phyloP scores from a whole-genome alignment of 2,329 filamentous ascomycete genomes.

The Didymellaceae sp. region DNA sequence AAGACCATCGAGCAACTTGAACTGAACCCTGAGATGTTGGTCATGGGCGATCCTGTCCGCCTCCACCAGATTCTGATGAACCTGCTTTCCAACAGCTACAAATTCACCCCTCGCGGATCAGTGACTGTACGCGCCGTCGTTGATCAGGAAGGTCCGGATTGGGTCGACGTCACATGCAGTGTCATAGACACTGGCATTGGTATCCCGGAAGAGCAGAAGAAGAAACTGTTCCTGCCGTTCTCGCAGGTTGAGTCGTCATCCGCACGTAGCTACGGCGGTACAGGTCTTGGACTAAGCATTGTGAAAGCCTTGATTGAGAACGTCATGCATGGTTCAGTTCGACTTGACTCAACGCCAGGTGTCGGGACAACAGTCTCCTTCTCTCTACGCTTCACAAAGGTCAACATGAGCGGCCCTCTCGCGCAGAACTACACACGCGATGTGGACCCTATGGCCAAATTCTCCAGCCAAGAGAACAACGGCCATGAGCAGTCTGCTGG shows the following conservation, averaged over 20 bases:
- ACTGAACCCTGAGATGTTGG: slow-evolving; percentile 61
- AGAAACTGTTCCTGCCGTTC: slow-evolving; percentile 89
- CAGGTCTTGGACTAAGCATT: slow-evolving; percentile 88
- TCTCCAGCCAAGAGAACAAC: slow-evolving; percentile 58
- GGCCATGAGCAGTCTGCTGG: slow-evolving; percentile 48
- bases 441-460: slow-evolving; percentile 63
- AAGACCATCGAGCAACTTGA: slow-evolving; percentile 64
- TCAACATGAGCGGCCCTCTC: slow-evolving; percentile 66
- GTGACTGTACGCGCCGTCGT: slow-evolving; percentile 82
- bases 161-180: slow-evolving; percentile 79
- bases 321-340: slow-evolving; percentile 86
- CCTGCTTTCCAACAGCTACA: slow-evolving; percentile 89
- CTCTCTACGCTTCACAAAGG: slow-evolving; percentile 84
- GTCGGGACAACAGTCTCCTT: slow-evolving; percentile 78
- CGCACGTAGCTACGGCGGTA: slow-evolving; percentile 88
- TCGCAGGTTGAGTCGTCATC: slow-evolving; percentile 92
- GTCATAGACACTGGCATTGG: slow-evolving; percentile 92
- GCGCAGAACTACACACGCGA: slow-evolving; percentile 48
- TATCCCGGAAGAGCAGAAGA: slow-evolving; percentile 80
- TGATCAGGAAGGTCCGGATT: slow-evolving; percentile 72
- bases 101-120: slow-evolving; percentile 86
- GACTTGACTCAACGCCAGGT: slow-evolving; percentile 77
- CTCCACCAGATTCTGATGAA: slow-evolving; percentile 69
- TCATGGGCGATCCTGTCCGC: slow-evolving; percentile 60
- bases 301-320: slow-evolving; percentile 94